Evolutionary conservation across 1,139 yeast genomes (phyloP).

Genomic region (Geotrichum histeridarum): DNA sequence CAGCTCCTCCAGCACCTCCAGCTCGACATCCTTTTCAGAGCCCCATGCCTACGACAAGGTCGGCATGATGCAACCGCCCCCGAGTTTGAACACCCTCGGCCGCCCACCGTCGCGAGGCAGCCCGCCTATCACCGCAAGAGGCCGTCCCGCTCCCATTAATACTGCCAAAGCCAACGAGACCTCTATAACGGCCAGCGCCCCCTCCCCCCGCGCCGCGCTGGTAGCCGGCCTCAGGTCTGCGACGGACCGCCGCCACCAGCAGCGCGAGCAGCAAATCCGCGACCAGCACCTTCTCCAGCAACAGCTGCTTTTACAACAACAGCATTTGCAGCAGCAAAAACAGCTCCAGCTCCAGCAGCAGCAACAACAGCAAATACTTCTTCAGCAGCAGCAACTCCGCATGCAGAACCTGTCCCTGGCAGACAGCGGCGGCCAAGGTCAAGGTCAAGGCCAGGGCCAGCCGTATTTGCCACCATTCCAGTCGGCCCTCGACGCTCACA

Average conservation of each 20-base stretch:
- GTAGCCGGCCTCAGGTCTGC: constrained; percentile 34
- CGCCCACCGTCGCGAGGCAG: not conserved
- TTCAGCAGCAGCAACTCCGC: constrained; percentile 15
- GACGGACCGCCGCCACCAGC: constrained; percentile 32
- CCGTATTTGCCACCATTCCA: constrained; percentile 38
- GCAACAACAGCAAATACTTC: constrained; percentile 2
- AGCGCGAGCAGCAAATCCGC: constrained; percentile 18
- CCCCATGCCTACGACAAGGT: constrained; percentile 39
- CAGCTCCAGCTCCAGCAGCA: constrained; percentile 5
- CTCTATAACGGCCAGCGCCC: not conserved
- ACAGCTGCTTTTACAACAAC: constrained; percentile 17
- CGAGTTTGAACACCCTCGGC: not conserved
- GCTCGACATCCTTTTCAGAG: constrained; percentile 80
- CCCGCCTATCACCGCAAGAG: not conserved
- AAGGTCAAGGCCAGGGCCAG: constrained; percentile 13
- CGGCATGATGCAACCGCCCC: not conserved
- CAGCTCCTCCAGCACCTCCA: constrained; percentile 82
- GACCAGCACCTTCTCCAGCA: constrained; percentile 15
- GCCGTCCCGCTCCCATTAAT: constrained; percentile 14
- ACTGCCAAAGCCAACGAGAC: constrained; percentile 13
- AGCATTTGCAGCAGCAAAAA: constrained; percentile 14
- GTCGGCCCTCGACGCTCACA: constrained; percentile 34
- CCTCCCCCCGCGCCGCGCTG: constrained; percentile 31
- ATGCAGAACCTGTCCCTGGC: not conserved
- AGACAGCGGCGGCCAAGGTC: too few relatives aligned